Base-by-base conservation (phyloP, 2,329 filamentous ascomycete species). In the Neoascochyta sp. region DNA sequence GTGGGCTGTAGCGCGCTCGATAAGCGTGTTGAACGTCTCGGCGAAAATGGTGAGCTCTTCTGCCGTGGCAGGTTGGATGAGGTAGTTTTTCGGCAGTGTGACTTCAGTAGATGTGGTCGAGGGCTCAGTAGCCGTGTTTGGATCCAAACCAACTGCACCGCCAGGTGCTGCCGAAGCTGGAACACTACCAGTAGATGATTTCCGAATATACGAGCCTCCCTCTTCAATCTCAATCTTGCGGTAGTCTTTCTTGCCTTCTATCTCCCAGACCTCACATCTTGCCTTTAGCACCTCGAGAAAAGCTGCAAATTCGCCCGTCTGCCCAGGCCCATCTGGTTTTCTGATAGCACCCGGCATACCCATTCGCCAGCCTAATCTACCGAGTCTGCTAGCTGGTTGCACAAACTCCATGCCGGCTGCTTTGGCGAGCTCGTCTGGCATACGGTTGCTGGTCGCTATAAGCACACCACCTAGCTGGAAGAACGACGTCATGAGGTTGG, bases 401-500 rank as follows among this genome's bases (percentile, higher is more conserved):
- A 71, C 65, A 51, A 84, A 87, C 39, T 83, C 76, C 14, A 81
- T 72, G 0, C 86, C 85, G 1, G 78, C 78, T 0, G 84, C 85
- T 43, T 85, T 87, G 24, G 76, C 81, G 27, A 92, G 61, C 52
- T 89, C 86, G 50, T 90, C 85, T 0, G 86, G 85, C 79, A 90
- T 84, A 6, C 86, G 76, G 56, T 92, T 92, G 4, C 82, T 87
- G 0, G 83, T 88, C 1, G 84, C 85, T 20, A 92, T 73, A 10
- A 92, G 66, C 0, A 92, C 86, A 6, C 86, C 86, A 0, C 86
- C 86, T 3, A 90, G 71, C 41, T 89, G 83, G 54, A 90, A 90
- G 64, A 90, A 90, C 2, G 75, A 73, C 5, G 84, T 85, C 57
- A 92, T 81, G 2, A 92, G 70, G 47, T 84, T 83, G 38, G 81